Base-by-base conservation (phyloP, 2,329 filamentous ascomycete genomes). In the Alternaria metachromatica region DNA sequence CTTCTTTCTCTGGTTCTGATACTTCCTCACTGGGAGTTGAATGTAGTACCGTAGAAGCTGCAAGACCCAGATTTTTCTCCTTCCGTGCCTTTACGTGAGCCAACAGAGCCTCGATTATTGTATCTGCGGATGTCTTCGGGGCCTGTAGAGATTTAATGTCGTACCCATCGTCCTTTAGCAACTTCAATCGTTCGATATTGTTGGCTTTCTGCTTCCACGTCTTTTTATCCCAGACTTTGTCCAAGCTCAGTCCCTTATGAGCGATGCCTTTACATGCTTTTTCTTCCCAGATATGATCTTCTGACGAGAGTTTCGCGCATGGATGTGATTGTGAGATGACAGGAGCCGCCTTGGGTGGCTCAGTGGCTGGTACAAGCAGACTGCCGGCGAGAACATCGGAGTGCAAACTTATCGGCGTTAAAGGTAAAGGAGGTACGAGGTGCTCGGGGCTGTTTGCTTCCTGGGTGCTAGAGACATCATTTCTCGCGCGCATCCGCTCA, bases 131-230 rank as follows among this genome's bases (percentile, higher is more conserved):
- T 45, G 10, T 50, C 54, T 30, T 63, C 9, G 18, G 51, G 20
- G 1, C 11, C 15, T 21, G 7, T 11, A 67, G 28, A n/a, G 49
- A 25, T 7, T 3, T 20, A 8, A 67, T 65, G 18, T 67, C 60
- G 26, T 63, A 65, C 8, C 65, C 65, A 18, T 67, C 60, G n/a
- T 67, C 56, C 49, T 65, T 59, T 9, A 67, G 30, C n/a, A 67
- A 25, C 28, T 63, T 60, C 10, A 65, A 50, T 13, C 65, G 49
- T 9, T 49, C 41, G 15, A 55, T 28, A 13, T 58, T 67, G 50
- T 45, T 65, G 9, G 60, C 49, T 23, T 67, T 67, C 45, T 58
- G 57, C n/a, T 63, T 65, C 63, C 65, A 67, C 11, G 62, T 67
- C 13, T 26, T 28, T 5, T 37, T 45, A 10, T 54, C 48, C 64